Percentiles rank a stretch among this genome's conserved stretches.
Evolutionary conservation across 768 basidiomycete genomes (phyloP).

Genomic region (Leccinum subgranulosum): DNA sequence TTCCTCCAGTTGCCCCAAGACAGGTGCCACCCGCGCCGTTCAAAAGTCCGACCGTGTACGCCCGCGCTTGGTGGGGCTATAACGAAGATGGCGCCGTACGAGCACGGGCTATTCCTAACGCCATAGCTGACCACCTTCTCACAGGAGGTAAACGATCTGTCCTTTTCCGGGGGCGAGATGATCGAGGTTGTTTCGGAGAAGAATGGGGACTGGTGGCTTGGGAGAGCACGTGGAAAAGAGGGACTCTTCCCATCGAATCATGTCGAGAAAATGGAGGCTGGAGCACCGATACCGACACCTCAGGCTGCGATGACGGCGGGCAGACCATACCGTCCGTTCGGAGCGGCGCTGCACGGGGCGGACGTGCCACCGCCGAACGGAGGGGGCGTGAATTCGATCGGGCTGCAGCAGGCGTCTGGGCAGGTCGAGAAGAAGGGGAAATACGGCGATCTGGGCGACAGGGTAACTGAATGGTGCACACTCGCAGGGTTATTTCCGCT

Average conservation of each 20-base stretch:
- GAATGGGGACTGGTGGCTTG: conserved; percentile 88
- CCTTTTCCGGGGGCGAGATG: conserved; percentile 71
- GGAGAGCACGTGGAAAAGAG: conserved; percentile 55
- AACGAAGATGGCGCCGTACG: conserved; percentile 55
- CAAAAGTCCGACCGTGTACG: conserved; percentile 28
- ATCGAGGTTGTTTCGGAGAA: conserved; percentile 78
- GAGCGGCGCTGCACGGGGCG: conserved; percentile 34
- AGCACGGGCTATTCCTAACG: background rate
- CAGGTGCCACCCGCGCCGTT: conserved; percentile 6
- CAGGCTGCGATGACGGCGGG: background rate
- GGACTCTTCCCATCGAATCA: conserved; percentile 79
- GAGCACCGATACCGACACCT: background rate
- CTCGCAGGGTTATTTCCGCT: conserved; percentile 14
- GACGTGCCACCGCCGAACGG: conserved; percentile 31
- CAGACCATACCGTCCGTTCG: conserved; percentile 36
- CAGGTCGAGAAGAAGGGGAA: conserved; percentile 53
- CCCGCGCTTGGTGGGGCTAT: conserved; percentile 64
- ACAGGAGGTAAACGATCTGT: conserved; percentile 77
- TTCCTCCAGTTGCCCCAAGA: conserved; percentile 16
- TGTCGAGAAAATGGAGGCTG: conserved; percentile 52
- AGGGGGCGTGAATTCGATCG: conserved; percentile 28
- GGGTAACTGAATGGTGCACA: conserved; percentile 35
- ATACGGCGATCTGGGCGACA: conserved; percentile 55
- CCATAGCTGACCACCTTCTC: conserved; percentile 4
- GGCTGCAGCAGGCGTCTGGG: conserved; percentile 26